phyloP scores from a whole-genome alignment of 2,329 filamentous ascomycete species.

The Cladophialophora exuberans region DNA sequence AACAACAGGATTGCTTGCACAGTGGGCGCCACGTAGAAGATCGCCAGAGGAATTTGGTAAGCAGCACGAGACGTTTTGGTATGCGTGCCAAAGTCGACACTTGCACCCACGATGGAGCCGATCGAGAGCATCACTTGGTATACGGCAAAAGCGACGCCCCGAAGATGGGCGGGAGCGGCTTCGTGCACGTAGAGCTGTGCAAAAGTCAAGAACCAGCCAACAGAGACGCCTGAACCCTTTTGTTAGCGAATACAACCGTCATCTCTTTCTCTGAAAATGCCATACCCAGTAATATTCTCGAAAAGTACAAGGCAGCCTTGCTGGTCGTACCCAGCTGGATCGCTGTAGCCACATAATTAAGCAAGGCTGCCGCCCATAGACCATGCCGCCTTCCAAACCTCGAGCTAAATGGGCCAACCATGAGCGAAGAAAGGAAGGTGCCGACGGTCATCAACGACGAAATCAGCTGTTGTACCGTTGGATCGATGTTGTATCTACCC shows the following conservation, averaged over 20 bases:
- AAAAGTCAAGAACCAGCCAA: constrained; percentile 52
- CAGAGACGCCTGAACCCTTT: constrained; percentile 41
- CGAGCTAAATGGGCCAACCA: constrained; percentile 52
- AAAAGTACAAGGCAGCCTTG: constrained; percentile 49
- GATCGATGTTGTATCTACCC: constrained; percentile 24
- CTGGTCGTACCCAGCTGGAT: constrained; percentile 50
- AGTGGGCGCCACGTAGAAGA: constrained; percentile 29
- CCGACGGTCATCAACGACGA: constrained; percentile 57
- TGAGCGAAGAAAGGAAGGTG: constrained; percentile 54
- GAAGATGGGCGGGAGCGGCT: constrained; percentile 51
- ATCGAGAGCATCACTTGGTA: constrained; percentile 34
- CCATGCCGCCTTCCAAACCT: constrained; percentile 52
- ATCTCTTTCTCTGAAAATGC: no score
- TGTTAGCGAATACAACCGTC: no score
- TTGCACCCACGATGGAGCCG: constrained; percentile 25
- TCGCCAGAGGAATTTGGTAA: constrained; percentile 30
- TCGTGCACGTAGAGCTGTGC: constrained; percentile 55
- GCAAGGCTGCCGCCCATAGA: constrained; percentile 52
- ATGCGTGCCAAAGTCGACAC: constrained; percentile 29
- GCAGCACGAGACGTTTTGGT: constrained; percentile 12
- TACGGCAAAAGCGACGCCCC: constrained; percentile 53
- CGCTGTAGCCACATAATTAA: constrained; percentile 49
- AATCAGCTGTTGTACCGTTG: constrained; percentile 57
- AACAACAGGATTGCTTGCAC: constrained; percentile 25
- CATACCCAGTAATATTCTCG: constrained; percentile 49